Conservation (phyloP, 2,329 filamentous ascomycete species). For the Coniochaeta sp. region DNA sequence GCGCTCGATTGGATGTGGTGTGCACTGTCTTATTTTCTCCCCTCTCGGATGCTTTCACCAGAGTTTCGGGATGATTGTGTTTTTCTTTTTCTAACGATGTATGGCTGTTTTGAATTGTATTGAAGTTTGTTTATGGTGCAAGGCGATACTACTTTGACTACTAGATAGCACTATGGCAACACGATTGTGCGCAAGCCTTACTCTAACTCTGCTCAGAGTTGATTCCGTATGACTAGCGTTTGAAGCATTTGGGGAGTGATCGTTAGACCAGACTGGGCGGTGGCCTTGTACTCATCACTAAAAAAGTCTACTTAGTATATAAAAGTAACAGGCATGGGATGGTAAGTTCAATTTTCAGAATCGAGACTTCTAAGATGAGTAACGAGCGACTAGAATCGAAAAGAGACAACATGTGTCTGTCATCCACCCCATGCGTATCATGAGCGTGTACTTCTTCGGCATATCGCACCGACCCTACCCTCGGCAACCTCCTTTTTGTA, state of each 20-base stretch:
- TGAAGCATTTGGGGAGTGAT: neutral
- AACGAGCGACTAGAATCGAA: neutral
- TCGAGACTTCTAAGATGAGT: neutral
- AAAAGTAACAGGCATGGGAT: neutral
- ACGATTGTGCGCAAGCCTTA: neutral
- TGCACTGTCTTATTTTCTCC: neutral
- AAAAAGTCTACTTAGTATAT: neutral
- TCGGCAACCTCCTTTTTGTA: neutral
- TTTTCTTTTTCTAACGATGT: neutral
- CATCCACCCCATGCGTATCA: neutral
- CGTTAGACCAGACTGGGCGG: too few species aligned
- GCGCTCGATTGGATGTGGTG: neutral
- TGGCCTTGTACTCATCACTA: neutral
- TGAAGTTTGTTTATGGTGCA: neutral
- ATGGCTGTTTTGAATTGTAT: neutral
- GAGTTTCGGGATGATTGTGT: neutral
- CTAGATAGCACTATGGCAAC: neutral
- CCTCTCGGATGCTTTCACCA: neutral
- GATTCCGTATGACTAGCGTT: neutral
- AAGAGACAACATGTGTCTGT: neutral
- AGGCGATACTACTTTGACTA: neutral
- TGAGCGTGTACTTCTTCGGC: neutral
- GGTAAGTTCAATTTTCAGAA: neutral
- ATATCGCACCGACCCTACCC: neutral
- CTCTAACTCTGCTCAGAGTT: neutral